phyloP scores from a whole-genome alignment of 1,139 yeast species.

The Protomyces lactucae-debilis region DNA sequence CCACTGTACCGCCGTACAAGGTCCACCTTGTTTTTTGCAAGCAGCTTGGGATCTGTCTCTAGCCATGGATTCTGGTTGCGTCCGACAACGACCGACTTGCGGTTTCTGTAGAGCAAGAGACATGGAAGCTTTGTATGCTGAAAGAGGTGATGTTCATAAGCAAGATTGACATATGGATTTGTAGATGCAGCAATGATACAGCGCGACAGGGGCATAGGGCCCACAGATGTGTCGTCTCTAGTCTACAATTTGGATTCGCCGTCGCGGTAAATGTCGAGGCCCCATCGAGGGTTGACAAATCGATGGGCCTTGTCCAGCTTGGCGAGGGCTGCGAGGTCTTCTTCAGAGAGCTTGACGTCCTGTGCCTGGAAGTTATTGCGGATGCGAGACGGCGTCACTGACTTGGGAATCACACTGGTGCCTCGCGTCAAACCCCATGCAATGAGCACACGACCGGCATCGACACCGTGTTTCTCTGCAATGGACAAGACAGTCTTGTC shows the following conservation, averaged over 20 bases:
- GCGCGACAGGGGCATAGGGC: background rate
- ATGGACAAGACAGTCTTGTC: constrained; percentile 50
- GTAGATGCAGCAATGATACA: constrained; percentile 44
- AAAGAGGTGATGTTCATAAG: constrained; percentile 76
- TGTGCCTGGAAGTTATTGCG: constrained; percentile 43
- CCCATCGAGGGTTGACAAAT: constrained; percentile 23
- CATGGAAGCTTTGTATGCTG: constrained; percentile 43
- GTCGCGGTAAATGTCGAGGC: constrained; percentile 19
- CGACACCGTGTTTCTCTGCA: constrained; percentile 51
- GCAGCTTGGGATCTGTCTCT: constrained; percentile 65
- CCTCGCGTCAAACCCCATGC: constrained; percentile 66
- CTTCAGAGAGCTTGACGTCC: constrained; percentile 49
- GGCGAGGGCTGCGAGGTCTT: constrained; percentile 45
- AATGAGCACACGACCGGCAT: constrained; percentile 60
- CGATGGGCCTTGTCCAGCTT: constrained; percentile 23
- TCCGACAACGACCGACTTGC: constrained; percentile 88
- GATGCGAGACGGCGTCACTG: constrained; percentile 36
- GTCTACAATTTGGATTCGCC: constrained; percentile 1
- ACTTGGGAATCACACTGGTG: constrained; percentile 67
- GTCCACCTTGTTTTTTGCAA: constrained; percentile 56
- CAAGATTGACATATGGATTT: constrained; percentile 74
- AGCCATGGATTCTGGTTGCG: constrained; percentile 94
- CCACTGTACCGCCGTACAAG: constrained; percentile 78
- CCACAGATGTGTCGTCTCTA: background rate
- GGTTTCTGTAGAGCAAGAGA: constrained; percentile 66